Evolutionary conservation across 83 land plant genomes (phyloP).

Genomic region (Thuja plicata): DNA sequence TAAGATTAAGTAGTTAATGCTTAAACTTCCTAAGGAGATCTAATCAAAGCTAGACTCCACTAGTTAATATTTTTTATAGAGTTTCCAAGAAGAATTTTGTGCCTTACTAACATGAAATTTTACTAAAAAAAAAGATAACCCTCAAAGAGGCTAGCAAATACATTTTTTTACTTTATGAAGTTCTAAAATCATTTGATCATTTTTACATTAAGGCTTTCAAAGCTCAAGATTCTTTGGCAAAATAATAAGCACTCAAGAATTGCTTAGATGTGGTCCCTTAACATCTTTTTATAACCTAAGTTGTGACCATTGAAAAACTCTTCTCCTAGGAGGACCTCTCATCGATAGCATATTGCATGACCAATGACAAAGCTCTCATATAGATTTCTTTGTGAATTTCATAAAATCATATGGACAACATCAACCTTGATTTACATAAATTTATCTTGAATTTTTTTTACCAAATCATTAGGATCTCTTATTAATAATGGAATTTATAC

Average conservation of each 20-base stretch:
- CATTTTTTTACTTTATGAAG: not conserved
- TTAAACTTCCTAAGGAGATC: not conserved
- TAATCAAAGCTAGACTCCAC: not conserved
- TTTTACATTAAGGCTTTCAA: not conserved
- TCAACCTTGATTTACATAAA: too few species aligned
- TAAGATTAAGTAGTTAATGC: not conserved
- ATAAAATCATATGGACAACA: too few species aligned
- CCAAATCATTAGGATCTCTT: too few species aligned
- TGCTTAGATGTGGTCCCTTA: too few species aligned
- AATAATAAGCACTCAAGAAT: not conserved
- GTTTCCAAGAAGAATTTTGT: not conserved
- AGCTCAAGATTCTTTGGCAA: not conserved
- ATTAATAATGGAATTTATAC: too few species aligned
- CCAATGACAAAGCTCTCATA: too few species aligned
- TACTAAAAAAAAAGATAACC: not conserved
- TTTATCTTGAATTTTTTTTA: too few species aligned
- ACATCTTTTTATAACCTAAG: too few species aligned
- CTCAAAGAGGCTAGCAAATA: not conserved
- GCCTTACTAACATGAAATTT: not conserved
- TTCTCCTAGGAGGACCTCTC: too few species aligned
- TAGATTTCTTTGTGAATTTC: too few species aligned
- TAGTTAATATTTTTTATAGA: not conserved
- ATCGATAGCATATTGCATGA: too few species aligned
- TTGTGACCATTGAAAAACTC: too few species aligned
- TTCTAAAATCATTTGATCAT: not conserved